Conservation (phyloP, 2,329 filamentous ascomycete species). For the Meredithiella fracta region DNA sequence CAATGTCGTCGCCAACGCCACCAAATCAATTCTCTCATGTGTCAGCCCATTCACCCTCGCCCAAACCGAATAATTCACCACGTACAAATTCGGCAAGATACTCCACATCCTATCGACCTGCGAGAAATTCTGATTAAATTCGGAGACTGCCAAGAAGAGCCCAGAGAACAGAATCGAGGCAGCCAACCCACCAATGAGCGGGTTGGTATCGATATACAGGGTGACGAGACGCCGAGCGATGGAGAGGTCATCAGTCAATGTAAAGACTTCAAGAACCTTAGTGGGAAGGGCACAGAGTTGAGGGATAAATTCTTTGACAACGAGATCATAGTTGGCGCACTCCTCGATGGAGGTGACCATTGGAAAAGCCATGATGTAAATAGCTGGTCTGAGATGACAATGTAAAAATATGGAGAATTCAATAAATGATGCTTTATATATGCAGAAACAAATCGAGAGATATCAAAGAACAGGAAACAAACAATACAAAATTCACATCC, state of each 20-base stretch:
- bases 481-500: no score
- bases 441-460: no score
- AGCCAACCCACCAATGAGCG: constrained; percentile 57
- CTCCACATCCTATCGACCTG: constrained; percentile 92
- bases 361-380: constrained; percentile 48
- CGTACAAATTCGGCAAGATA: constrained; percentile 72
- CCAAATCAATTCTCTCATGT: constrained; percentile 53
- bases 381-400: neutral
- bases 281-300: constrained; percentile 56
- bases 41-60: constrained; percentile 57
- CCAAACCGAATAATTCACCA: constrained; percentile 72
- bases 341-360: constrained; percentile 53
- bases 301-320: constrained; percentile 57
- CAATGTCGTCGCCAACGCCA: constrained; percentile 50
- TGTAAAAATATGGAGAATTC: neutral
- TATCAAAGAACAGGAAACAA: no score
- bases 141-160: constrained; percentile 58
- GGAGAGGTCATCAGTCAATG: no score
- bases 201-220: constrained; percentile 74
- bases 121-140: constrained; percentile 88
- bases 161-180: constrained; percentile 54
- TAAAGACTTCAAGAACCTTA: constrained; percentile 30
- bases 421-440: neutral
- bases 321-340: constrained; percentile 58
- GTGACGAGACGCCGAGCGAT: constrained; percentile 38